Base-by-base conservation (phyloP, 805 yeast genomes). In the Zygosaccharomyces gambellarensis region DNA sequence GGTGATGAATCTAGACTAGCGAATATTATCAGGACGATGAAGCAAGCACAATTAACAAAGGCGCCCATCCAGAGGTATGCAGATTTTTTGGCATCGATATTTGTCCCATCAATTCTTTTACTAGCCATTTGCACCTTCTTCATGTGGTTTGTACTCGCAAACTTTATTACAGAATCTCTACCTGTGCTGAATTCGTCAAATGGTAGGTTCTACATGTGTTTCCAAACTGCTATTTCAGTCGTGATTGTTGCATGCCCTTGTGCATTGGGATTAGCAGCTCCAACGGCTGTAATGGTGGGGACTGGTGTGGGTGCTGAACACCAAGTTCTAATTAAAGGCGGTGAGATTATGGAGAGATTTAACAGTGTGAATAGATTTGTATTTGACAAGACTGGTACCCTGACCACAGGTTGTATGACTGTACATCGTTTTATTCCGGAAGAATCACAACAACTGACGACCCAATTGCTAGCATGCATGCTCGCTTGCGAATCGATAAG, bases 191-290 rank as follows among this genome's bases (percentile, higher is more conserved):
- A 65, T 39, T 40, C 50, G 9, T 36, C 51, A 7, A 78, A 78
- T 54, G 87, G 89, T 8, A 76, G 77, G 46, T 74, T 82, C 54
- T 82, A 80, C 64, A 79, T 79, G 4, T 84, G 92, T 62, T 67
- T 95, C 49, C 82, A 86, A 59, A 76, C 90, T 41, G 84, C 95
- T 5, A 92, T 94, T 25, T 83, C 95, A 5, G 99, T 94, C 4
- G 80, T 95, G 55, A 97, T 94, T 9, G 97, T 94, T 44, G 99
- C 99, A 1, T 94, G 99, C 69, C 99, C 99, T 0, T 94, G 99
- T 76, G 98, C 99, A 0, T 71, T 94, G 22, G 99, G 99, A 2
- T 74, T 94, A 45, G 97, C 97, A 3, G 96, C 98, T 0, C 99
- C 99, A 1, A 95, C 99, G 1, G 98, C 98, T 0, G 88, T 94